Base-by-base conservation (phyloP, 495 filamentous ascomycete species). In the Tuber melanosporum region DNA sequence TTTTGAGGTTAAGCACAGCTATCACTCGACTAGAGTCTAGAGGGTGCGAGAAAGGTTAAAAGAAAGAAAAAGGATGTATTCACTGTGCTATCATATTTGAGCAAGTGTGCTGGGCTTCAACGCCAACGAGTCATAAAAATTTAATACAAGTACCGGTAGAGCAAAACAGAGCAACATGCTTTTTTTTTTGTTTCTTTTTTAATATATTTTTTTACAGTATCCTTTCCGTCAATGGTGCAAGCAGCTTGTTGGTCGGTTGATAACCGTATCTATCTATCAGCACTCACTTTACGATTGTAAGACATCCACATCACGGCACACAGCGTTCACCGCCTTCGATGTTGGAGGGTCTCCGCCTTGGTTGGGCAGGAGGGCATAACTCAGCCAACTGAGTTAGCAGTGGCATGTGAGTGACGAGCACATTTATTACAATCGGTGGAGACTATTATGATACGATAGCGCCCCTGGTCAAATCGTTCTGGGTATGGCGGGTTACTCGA, bases 351-450 rank as follows among this genome's bases (percentile, higher is more conserved):
- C 32, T 66, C n/a, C 57, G 4, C 26, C 12, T 62, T 66, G 57
- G 57, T 36, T 66, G 57, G 57, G 26, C 12, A 36, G 12, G 26
- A 36, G 57, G 57, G 57, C 57, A 36, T 36, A 66, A 66, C 57
- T 36, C 26, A 36, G 32, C 32, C 71, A 62, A 62, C 20, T 22
- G 32, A 32, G 32, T 14, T 12, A 70, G 52, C 70, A 70, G 22
- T 39, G 46, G 71, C 73, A 80, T 73, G 78, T 80, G 78, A 76
- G 77, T 36, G 71, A 80, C 71, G 78, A 32, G 78, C 78, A 80
- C 78, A 76, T 42, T 32, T 76, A 45, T 73, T 71, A 80, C 42
- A 71, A 26, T 57, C 70, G 32, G 15, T 62, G n/a, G 9, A 15
- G 22, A 15, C 10, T 6, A 32, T 32, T 32, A 32, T 32, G 32